Evolutionary conservation across 495 filamentous ascomycete genomes (phyloP), one percentile per base, ranked within the genome.

Genomic region (Penicillium cosmopolitanum): DNA sequence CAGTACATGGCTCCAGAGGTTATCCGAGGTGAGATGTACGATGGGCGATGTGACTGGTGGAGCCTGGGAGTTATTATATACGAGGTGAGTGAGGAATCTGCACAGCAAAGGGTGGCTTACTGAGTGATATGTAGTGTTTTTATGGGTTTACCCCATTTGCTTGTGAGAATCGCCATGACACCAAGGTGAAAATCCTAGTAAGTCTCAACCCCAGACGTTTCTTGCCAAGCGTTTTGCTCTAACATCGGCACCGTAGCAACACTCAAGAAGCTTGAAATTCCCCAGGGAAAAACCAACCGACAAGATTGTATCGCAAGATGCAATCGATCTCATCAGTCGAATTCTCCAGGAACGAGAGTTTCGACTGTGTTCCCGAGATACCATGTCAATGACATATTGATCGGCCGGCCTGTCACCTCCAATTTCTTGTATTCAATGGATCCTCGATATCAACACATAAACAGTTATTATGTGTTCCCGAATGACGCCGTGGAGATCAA

Each of bases 1-100:
- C 94, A 97, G 73, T 98, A 97, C 73, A 96, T 96, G 94, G 94
- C 94, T 1, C 94, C 94, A 4, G 94, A 97, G 74, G 89, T 98
- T 31, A 87, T 97, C 56, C 79, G 86, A 58, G 94, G 91, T 18
- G 83, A 92, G 51, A 73, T 80, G 28, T 97, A 98, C 69, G 94
- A 98, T 78, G 94, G 88, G 23, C 79, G 94, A 58, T 97, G 94
- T 73, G 94, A 97, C 75, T 98, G 86, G 91, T 98, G 92, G 94
- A 97, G 93, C 72, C 83, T 96, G 58, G 94, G 91, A 28, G 84
- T 97, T 53, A 97, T 98, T 66, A 70, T 97, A 36, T 98, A 89
- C 60, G 93, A 98, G 75, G 87, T 87, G 60, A 64, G 73, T 67
- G 18, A 18, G 8, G 21, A 31, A 31, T 31, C 8, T 31, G 28